Base-by-base conservation (phyloP, 495 filamentous ascomycete species). In the Letharia lupina region DNA sequence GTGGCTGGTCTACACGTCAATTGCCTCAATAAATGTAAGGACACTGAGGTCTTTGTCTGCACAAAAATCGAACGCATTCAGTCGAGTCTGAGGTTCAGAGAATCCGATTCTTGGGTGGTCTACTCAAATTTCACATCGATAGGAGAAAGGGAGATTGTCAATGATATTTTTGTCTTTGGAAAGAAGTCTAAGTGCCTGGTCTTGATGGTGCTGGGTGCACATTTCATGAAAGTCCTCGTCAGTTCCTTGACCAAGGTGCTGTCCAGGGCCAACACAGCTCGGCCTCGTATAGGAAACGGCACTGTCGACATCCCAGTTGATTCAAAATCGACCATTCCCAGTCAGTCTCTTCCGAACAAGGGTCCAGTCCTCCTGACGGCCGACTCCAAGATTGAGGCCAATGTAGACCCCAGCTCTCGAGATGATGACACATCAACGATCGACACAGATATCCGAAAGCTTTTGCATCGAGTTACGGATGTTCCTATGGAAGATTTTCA, bases 1-100 rank as follows among this genome's bases (percentile, higher is more conserved):
- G 73, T 81, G 0, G 71, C 77, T 0, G 78, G 78, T 4, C 67
- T 80, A 6, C 75, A 76, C 45, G 74, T 76, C 23, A 80, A 81
- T 66, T 74, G 73, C 58, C 63, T 77, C 0, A 67, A 45, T 0
- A 62, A 67, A 3, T 33, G 23, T 23, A 48, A 61, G 1, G 68
- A 67, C 12, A 63, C 73, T 18, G 70, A 73, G 62, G 73, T 75
- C 6, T 76, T 62, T n/a, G 65, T 75, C 5, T 76, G 70, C 58
- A 76, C 52, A 16, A 67, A 31, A 6, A 54, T 75, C 0, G 70
- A 64, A 6, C 65, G 66, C 10, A 16, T 73, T 15, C 40, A 66
- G 9, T 20, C 62, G 10, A 23, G 47, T 40, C 10, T n/a, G 23
- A 13, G 48, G 3, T 66, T 68, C 7, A 37, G 7, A 37, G 37